Evolutionary conservation across 352 stramenopile species (phyloP), one percentile per base, ranked within the genome.

Genomic region (Nothophytophthora sp.): DNA sequence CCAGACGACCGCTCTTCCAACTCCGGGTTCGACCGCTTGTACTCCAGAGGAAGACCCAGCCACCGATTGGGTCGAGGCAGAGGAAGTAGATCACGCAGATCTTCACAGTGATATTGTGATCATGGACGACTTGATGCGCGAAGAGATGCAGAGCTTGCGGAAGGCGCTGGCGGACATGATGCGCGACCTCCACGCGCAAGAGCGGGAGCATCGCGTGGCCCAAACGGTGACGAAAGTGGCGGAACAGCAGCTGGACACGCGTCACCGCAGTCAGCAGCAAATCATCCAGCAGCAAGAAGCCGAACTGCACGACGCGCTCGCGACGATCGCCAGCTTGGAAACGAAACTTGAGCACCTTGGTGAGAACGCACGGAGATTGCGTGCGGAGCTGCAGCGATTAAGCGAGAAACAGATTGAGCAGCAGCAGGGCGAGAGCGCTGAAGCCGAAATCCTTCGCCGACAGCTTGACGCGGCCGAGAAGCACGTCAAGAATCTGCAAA

Each of bases 361-460:
- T 24, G 67, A 72, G 7, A 72, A 49, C 25, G 15, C 32, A 32
- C 39, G 39, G 13, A 30, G 8, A 2, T 45, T 79, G 18, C 46
- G 32, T 18, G 35, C 25, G 9, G 62, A 79, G 19, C 7, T 65
- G 15, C 51, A 44, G 45, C 69, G 50, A 2, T 42, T 69, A 12
- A 49, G 53, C 19, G 28, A 30, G 1, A 22, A 52, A 22, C 53
- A 72, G 37, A 35, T 20, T 4, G 51, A 67, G 16, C 46, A 55
- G 7, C 33, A 53, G 6, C 45, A 71, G n/a, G 45, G 42, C 2
- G 56, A 85, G 29, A 63, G 38, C 12, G 80, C 80, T 5, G 76
- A 90, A 35, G 35, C 45, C 1, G 74, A 90, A 41, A 90, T 90
- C 29, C 52, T 90, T 18, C 67, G 76, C 5, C 55, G 67, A 10